These are phyloP conservation scores for Exophiala aquamarina DNA, from an alignment of 2,329 filamentous ascomycete species.

Conservation along the genomic window DNA sequence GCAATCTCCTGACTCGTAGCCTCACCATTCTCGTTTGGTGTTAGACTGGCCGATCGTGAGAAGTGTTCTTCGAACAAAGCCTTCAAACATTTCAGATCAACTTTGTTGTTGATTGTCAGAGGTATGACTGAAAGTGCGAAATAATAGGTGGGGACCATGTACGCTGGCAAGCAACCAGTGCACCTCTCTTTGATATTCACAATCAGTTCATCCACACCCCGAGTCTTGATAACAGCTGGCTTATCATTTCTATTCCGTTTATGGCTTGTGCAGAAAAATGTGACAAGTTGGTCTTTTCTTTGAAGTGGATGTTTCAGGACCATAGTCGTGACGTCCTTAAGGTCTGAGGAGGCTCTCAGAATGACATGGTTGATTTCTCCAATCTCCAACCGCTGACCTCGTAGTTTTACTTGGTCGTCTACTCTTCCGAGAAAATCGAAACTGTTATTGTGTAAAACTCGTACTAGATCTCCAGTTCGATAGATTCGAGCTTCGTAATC, in stretches of 20 bases:
- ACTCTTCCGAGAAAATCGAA: slow-evolving; percentile 86
- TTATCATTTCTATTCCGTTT: slow-evolving; percentile 17
- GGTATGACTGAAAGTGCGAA: slow-evolving; percentile 71
- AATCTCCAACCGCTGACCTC: slow-evolving; percentile 85
- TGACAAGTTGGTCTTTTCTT: slow-evolving; percentile 78
- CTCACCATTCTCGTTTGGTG: slow-evolving; percentile 40
- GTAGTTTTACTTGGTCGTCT: slow-evolving; percentile 89
- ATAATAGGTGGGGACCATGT: slow-evolving; percentile 90
- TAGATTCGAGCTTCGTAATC: slow-evolving; percentile 67
- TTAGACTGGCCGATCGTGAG: slow-evolving; percentile 58
- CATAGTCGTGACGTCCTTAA: slow-evolving; percentile 73
- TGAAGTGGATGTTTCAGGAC: slow-evolving; percentile 70
- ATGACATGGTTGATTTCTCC: slow-evolving; percentile 89
- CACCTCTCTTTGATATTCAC: slow-evolving; percentile 62
- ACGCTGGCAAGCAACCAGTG: slow-evolving; percentile 67
- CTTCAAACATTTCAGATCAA: slow-evolving; percentile 70
- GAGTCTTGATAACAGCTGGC: slow-evolving; percentile 38
- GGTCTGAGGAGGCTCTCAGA: slow-evolving; percentile 54
- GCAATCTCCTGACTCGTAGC: slow-evolving; percentile 27
- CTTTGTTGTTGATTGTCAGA: slow-evolving; percentile 86
- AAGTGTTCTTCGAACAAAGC: slow-evolving; percentile 59
- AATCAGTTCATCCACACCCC: slow-evolving; percentile 42
- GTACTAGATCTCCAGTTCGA: slow-evolving; percentile 83
- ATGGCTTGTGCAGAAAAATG: slow-evolving; percentile 59
- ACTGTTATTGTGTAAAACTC: slow-evolving; percentile 74